Base-by-base conservation (phyloP, 2,329 filamentous ascomycete genomes). In the Malbranchea cinnamomea region DNA sequence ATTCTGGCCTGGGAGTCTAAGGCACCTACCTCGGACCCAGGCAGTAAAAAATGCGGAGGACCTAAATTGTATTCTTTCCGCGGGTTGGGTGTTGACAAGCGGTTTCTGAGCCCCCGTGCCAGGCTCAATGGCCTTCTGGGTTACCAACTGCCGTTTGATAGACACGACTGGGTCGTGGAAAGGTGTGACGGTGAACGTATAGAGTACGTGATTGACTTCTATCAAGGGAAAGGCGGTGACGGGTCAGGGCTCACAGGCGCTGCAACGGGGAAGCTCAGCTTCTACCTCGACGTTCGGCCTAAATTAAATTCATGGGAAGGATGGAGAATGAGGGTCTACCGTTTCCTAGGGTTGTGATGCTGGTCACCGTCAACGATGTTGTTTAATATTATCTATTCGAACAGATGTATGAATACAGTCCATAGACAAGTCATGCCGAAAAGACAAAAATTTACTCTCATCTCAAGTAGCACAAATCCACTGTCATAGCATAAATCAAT, bases 121-220 rank as follows among this genome's bases (percentile, higher is more conserved):
- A 67, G 85, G 35, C 55, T 89, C 41, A 91, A 92, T 54, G 80
- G 75, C 4, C 56, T 84, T 34, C 59, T 93, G 31, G 89, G 89
- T n/a, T 95, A 93, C 54, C 76, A 78, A 36, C 66, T 77, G 31
- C 89, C 89, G 2, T 98, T 98, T 54, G 89, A 98, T 57, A 67
- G 89, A 16, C 89, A 98, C 53, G 89, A 98, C 54, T 98, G 89
- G 89, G 74, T 94, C 14, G 77, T 98, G 20, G 85, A 98, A 56
- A 68, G 89, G 30, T 95, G 89, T 50, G 87, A 80, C 12, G 60
- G 59, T 5, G 48, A 52, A 34, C 72, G 71, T 46, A 61, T 98
- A 28, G 89, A 95, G 46, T 98, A 98, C 52, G 78, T 98, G 22
- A 98, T 98, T 53, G 89, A 98, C 56, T 98, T 98, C 46, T 98